A percentile compares a stretch with the other conserved stretches of the same genome.
phyloP scores from a whole-genome alignment of 2,329 filamentous ascomycete species.

The Aaosphaeria arxii region DNA sequence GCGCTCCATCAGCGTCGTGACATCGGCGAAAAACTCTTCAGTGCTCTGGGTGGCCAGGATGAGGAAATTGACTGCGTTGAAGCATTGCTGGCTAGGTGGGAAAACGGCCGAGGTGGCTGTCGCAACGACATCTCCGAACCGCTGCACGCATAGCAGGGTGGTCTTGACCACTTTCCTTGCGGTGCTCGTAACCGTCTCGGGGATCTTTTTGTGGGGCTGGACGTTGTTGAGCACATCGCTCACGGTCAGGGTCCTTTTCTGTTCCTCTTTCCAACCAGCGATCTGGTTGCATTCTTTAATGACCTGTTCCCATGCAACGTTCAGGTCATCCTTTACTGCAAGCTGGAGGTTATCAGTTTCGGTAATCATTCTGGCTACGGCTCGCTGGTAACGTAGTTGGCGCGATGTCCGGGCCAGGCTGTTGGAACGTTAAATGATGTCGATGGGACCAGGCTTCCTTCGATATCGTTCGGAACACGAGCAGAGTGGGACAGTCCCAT shows the following conservation, averaged over 20 bases:
- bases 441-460: no score
- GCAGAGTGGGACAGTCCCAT: no score
- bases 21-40: conserved; percentile 8
- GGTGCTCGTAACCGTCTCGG: not conserved
- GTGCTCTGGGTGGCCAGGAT: conserved; percentile 4
- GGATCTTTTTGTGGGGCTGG: not conserved
- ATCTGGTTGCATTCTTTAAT: not conserved
- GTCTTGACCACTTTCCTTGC: not conserved
- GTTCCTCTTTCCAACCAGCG: conserved; percentile 11
- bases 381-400: no score
- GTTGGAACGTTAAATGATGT: no score
- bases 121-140: conserved; percentile 7
- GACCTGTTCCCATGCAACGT: not conserved
- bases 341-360: no score
- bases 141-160: not conserved
- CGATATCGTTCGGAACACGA: no score
- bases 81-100: conserved; percentile 10
- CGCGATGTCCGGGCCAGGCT: no score
- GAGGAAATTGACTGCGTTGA: conserved; percentile 14
- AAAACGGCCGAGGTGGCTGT: conserved; percentile 7
- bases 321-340: not conserved
- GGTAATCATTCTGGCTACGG: not conserved
- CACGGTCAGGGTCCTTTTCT: not conserved
- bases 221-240: not conserved
- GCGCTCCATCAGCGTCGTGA: conserved; percentile 14